Base-by-base conservation (phyloP, 306 rosid genomes). In the Cicer judaicum region DNA sequence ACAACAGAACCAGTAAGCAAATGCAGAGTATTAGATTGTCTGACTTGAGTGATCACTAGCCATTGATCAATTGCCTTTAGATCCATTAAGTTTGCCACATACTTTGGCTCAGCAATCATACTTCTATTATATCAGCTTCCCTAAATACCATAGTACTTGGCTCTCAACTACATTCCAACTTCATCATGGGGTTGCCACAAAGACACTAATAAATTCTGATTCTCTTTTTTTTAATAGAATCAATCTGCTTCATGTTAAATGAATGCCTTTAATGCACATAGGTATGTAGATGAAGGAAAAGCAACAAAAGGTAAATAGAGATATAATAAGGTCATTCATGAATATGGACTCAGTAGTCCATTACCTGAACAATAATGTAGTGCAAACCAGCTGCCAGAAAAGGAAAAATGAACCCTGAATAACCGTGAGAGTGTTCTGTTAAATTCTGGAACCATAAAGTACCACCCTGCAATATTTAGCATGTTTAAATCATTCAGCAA, bases 401-500 rank as follows among this genome's bases (percentile, higher is more conserved):
- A 53, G 98, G 98, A 82, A 91, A 88, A 83, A 88, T 78, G 84
- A 88, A 74, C 63, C 98, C 97, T 15, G 80, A 80, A 76, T 85
- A 82, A 57, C 97, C 96, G 9, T 86, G 91, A 64, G 98, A 80
- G 44, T 79, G 75, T 69, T 87, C 91, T 59, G 96, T 82, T 83
- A 94, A 88, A 85, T 94, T 86, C 73, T 85, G 91, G 85, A 94
- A 94, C 98, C 98, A 94, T 42, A 91, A 74, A 82, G 89, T 83
- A 73, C 97, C 98, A 68, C 98, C 98, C 98, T 94, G 93, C 70
- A 66, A 83, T 38, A 70, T 62, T 42, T 79, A 68, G 73, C 61
- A 66, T 49, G 69, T 63, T 70, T 64, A 64, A 68, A 80, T 68
- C 79, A 50, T 55, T 73, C 74, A 36, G 50, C 6, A 49, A 59